These are phyloP conservation scores for Cryptococcus neoformans DNA, from an alignment of 1,284 basidiomycete species.

Conservation along the genomic window DNA sequence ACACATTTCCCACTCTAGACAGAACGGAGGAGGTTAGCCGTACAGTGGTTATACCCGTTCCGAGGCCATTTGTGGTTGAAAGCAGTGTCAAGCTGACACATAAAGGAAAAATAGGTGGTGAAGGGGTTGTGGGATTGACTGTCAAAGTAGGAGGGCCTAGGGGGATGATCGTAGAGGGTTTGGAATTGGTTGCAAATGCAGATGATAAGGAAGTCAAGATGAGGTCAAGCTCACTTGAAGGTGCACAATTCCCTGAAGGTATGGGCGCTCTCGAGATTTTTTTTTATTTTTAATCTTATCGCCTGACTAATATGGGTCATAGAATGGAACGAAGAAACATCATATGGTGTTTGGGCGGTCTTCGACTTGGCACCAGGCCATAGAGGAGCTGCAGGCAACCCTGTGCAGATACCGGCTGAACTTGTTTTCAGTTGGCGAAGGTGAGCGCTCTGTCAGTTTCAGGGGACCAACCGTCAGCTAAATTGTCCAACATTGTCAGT, in stretches of 20 bases:
- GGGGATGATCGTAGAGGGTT: constrained; percentile 10
- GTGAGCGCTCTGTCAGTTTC: constrained; percentile 9
- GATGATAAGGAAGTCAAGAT: constrained; percentile 14
- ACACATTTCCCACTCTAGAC: neutral
- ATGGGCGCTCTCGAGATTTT: neutral
- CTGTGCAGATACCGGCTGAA: constrained; percentile 11
- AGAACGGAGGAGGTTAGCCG: constrained; percentile 21
- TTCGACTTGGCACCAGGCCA: constrained; percentile 15
- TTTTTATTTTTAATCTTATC: neutral
- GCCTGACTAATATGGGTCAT: neutral
- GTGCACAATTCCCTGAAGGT: constrained; percentile 16
- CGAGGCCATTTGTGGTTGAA: constrained; percentile 26
- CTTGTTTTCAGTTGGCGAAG: constrained; percentile 26
- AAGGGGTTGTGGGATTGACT: constrained; percentile 10
- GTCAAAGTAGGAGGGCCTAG: constrained; percentile 12
- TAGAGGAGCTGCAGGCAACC: constrained; percentile 5
- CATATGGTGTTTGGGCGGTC: constrained; percentile 21
- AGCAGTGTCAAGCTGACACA: constrained; percentile 18
- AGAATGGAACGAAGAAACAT: constrained; percentile 16
- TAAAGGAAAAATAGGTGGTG: constrained; percentile 4
- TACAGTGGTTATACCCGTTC: constrained; percentile 29
- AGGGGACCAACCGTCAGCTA: no score
- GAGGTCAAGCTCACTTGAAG: constrained; percentile 8
- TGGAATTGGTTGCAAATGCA: constrained; percentile 5
- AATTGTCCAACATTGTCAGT: neutral